Conservation (phyloP, 768 basidiomycete species). For the Collybia mongolica region DNA sequence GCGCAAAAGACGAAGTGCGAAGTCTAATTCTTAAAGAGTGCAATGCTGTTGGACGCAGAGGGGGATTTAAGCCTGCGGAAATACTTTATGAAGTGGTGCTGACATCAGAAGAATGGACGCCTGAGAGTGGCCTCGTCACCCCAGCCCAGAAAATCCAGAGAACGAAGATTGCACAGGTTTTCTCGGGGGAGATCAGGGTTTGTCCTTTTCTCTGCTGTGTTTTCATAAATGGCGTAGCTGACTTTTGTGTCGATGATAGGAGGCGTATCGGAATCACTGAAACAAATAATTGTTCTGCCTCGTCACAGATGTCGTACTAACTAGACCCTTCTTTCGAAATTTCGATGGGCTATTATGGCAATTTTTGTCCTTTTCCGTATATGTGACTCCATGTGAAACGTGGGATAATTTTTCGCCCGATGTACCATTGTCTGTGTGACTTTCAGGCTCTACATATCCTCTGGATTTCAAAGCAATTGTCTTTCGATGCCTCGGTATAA, state of each 20-base stretch:
- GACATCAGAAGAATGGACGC: constrained; percentile 88
- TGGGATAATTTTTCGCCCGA: too few relatives aligned
- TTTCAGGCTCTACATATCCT: too few relatives aligned
- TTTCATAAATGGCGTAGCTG: background rate
- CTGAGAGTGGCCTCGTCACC: constrained; percentile 84
- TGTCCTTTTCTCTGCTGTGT: constrained; percentile 3
- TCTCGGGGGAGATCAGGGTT: constrained; percentile 54
- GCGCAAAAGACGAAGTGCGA: constrained; percentile 51
- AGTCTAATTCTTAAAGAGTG: constrained; percentile 72
- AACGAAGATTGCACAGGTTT: constrained; percentile 57
- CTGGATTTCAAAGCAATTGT: too few relatives aligned
- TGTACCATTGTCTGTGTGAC: too few relatives aligned
- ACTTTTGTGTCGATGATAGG: background rate
- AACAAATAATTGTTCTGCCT: too few relatives aligned
- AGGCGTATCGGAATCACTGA: background rate
- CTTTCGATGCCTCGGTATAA: too few relatives aligned
- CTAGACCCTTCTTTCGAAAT: too few relatives aligned
- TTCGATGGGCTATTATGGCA: too few relatives aligned
- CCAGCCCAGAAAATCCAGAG: constrained; percentile 84
- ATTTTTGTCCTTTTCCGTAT: too few relatives aligned
- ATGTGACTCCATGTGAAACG: too few relatives aligned
- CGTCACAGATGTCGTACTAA: too few relatives aligned
- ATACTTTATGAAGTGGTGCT: constrained; percentile 74
- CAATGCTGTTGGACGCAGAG: constrained; percentile 82
- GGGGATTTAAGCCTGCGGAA: constrained; percentile 79